phyloP scores from a whole-genome alignment of 2,329 filamentous ascomycete species.

The Tolypocladium endophyticum region DNA sequence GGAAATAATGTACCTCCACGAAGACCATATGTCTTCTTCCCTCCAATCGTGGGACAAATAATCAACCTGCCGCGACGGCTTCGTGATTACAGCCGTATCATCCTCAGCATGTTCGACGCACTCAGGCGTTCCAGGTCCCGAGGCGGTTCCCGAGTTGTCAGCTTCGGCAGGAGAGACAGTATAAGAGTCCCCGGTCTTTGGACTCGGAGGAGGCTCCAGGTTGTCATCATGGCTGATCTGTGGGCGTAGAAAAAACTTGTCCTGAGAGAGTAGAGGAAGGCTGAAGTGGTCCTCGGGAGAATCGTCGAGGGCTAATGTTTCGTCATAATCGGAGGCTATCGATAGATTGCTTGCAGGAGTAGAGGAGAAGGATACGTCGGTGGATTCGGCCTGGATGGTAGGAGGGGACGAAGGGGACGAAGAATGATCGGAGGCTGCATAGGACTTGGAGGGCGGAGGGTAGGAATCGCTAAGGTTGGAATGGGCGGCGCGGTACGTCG shows the following conservation, averaged over 20 bases:
- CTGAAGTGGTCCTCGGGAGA: conserved; percentile 35
- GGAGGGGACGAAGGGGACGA: conserved; percentile 45
- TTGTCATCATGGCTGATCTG: conserved; percentile 23
- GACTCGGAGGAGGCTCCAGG: conserved; percentile 40
- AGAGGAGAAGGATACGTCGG: conserved; percentile 47
- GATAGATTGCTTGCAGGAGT: conserved; percentile 55
- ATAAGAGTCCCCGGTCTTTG: conserved; percentile 38
- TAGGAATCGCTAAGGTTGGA: conserved; percentile 38
- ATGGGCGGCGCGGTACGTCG: conserved; percentile 32
- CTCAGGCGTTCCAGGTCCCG: conserved; percentile 47
- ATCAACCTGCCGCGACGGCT: conserved; percentile 84
- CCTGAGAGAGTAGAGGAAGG: conserved; percentile 34
- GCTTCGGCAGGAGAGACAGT: conserved; percentile 43
- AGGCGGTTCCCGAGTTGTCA: conserved; percentile 38
- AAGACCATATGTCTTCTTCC: conserved; percentile 95
- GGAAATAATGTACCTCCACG: conserved; percentile 86
- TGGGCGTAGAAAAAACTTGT: conserved; percentile 30
- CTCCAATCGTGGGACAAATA: conserved; percentile 89
- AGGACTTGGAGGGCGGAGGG: conserved; percentile 28
- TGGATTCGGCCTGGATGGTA: conserved; percentile 40
- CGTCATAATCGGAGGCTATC: conserved; percentile 46
- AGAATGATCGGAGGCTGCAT: conserved; percentile 37
- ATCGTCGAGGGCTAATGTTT: conserved; percentile 31
- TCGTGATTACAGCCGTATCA: conserved; percentile 62
- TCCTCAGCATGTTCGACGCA: conserved; percentile 58